A percentile compares a stretch with the other conserved stretches of the same genome.
Conservation (phyloP, 768 basidiomycete species). For the Lactarius sp. region DNA sequence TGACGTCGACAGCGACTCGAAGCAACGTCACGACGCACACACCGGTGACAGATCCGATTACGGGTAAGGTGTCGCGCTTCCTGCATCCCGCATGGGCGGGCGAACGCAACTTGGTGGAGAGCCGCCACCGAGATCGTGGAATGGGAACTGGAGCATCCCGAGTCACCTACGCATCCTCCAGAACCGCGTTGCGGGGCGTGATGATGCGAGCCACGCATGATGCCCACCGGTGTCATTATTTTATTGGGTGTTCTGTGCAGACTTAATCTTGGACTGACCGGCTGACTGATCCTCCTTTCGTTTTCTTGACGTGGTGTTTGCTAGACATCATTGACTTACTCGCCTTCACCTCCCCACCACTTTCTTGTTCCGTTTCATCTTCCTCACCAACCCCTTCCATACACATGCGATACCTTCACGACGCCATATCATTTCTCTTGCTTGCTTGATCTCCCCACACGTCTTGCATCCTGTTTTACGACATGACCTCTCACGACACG, state of each 20-base stretch:
- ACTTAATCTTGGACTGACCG: no score
- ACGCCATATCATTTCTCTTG: background rate
- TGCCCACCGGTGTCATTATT: background rate
- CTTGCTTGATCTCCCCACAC: background rate
- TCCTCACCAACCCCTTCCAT: background rate
- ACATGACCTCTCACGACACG: slow-evolving; percentile 3
- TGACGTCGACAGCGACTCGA: slow-evolving; percentile 30
- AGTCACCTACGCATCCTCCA: slow-evolving; percentile 20
- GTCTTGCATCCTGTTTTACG: background rate
- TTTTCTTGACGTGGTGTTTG: background rate
- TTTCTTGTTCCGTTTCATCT: no score
- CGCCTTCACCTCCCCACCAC: background rate
- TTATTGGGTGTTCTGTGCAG: background rate
- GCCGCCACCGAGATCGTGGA: slow-evolving; percentile 3
- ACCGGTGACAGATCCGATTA: slow-evolving; percentile 33
- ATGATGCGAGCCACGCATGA: slow-evolving; percentile 14
- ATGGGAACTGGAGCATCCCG: slow-evolving; percentile 22
- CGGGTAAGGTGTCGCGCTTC: slow-evolving; percentile 32
- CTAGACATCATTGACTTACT: background rate
- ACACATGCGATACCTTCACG: background rate
- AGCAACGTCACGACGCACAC: slow-evolving; percentile 33
- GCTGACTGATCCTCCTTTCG: background rate
- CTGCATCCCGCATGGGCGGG: slow-evolving; percentile 24
- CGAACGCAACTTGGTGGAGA: slow-evolving; percentile 10
- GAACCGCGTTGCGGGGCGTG: slow-evolving; percentile 14